A percentile compares a stretch with the other conserved stretches of the same genome.
phyloP scores from a whole-genome alignment of 768 basidiomycete genomes.

The Suillus occidentalis region DNA sequence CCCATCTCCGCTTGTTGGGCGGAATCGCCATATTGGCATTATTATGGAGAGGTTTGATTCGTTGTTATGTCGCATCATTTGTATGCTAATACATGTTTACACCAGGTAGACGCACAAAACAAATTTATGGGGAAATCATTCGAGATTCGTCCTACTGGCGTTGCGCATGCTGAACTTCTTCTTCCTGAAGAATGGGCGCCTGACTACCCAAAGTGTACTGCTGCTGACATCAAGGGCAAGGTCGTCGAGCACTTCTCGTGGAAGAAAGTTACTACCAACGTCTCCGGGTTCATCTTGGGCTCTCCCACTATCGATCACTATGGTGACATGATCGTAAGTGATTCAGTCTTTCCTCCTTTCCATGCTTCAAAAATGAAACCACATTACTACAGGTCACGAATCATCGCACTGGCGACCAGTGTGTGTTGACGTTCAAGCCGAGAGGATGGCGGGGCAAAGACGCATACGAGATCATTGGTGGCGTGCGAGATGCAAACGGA shows the following conservation, averaged over 20 bases:
- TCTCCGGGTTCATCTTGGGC: constrained; percentile 93
- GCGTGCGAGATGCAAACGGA: constrained; percentile 67
- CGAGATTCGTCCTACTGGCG: constrained; percentile 94
- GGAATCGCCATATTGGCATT: constrained; percentile 86
- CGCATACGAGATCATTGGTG: constrained; percentile 89
- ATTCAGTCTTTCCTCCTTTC: neutral
- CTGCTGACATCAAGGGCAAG: constrained; percentile 43
- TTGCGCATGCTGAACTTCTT: constrained; percentile 84
- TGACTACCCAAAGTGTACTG: constrained; percentile 58
- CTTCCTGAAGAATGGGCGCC: constrained; percentile 67
- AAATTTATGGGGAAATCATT: constrained; percentile 97
- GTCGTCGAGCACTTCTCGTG: constrained; percentile 91
- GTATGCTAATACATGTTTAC: constrained; percentile 4
- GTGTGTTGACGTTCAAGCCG: constrained; percentile 92
- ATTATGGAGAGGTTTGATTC: constrained; percentile 76
- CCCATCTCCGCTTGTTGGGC: constrained; percentile 96
- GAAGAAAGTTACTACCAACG: constrained; percentile 91
- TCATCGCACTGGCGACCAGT: constrained; percentile 86
- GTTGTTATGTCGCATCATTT: neutral
- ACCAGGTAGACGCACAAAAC: constrained; percentile 91
- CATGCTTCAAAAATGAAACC: constrained; percentile 2
- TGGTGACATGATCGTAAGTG: constrained; percentile 87
- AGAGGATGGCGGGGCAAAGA: constrained; percentile 92
- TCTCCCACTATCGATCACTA: constrained; percentile 89
- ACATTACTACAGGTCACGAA: constrained; percentile 62